Conservation (phyloP, 2,329 filamentous ascomycete genomes). For the Zarea fungicola region DNA sequence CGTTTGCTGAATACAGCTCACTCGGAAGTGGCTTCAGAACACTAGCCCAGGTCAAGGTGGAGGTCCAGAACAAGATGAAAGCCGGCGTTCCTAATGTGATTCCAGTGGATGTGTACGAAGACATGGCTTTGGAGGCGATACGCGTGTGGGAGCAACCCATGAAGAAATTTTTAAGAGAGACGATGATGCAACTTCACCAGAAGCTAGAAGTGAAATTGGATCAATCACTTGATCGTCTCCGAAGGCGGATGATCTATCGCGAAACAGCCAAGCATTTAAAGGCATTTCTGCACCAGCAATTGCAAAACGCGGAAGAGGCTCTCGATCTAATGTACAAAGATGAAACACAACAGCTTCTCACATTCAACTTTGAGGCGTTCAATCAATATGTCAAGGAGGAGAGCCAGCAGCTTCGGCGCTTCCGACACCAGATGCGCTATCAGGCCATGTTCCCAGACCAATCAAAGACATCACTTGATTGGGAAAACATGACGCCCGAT, state of each 20-base stretch:
- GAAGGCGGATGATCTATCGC: constrained; percentile 46
- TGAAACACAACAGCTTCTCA: constrained; percentile 53
- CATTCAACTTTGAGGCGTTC: constrained; percentile 48
- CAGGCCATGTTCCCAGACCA: constrained; percentile 32
- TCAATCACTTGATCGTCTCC: constrained; percentile 40
- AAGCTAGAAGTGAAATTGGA: constrained; percentile 44
- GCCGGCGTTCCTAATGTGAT: constrained; percentile 56
- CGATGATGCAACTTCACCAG: constrained; percentile 42
- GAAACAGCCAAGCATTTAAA: constrained; percentile 39
- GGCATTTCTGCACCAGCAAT: constrained; percentile 38
- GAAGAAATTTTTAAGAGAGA: constrained; percentile 40
- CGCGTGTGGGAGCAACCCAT: constrained; percentile 53
- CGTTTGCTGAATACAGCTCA: constrained; percentile 35
- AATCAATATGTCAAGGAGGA: constrained; percentile 42
- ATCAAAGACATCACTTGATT: constrained; percentile 27
- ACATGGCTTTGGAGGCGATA: constrained; percentile 52
- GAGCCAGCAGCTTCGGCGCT: constrained; percentile 37
- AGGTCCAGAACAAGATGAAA: constrained; percentile 49
- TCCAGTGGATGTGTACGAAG: constrained; percentile 55
- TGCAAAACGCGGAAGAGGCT: constrained; percentile 29
- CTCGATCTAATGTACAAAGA: constrained; percentile 44
- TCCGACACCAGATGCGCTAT: constrained; percentile 46
- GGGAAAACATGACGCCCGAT: constrained; percentile 44
- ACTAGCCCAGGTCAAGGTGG: constrained; percentile 45
- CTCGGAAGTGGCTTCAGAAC: constrained; percentile 39